Percentiles rank a stretch among this genome's conserved stretches.
Conservation (phyloP, 2,329 filamentous ascomycete species). For the Aspergillus sp. region DNA sequence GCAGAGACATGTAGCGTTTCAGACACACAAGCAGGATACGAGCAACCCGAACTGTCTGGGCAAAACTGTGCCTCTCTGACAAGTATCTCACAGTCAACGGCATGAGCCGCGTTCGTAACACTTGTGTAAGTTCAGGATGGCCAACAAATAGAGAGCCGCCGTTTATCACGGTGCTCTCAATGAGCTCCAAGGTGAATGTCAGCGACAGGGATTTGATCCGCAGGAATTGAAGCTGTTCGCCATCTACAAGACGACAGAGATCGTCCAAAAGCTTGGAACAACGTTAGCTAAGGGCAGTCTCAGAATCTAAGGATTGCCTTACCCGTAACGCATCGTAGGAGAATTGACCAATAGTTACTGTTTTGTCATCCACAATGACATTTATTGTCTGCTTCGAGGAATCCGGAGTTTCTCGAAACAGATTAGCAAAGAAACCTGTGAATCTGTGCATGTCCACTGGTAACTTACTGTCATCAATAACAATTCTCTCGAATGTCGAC, state of each 20-base stretch:
- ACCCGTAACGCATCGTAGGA: constrained; percentile 79
- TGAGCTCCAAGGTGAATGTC: constrained; percentile 79
- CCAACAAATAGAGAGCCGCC: constrained; percentile 70
- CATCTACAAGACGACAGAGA: constrained; percentile 77
- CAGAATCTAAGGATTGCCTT: constrained; percentile 10
- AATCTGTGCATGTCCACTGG: background rate
- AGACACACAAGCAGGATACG: constrained; percentile 77
- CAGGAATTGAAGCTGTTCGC: constrained; percentile 73
- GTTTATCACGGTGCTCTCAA: constrained; percentile 82
- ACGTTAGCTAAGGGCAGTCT: constrained; percentile 4
- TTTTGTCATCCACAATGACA: constrained; percentile 57
- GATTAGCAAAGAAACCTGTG: constrained; percentile 3
- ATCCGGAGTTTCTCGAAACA: constrained; percentile 29
- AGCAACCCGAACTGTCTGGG: constrained; percentile 71
- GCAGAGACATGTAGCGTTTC: constrained; percentile 64
- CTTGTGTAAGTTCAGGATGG: constrained; percentile 72
- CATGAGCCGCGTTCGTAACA: constrained; percentile 70
- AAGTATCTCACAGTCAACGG: constrained; percentile 72
- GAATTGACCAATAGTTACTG: constrained; percentile 61
- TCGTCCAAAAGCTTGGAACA: constrained; percentile 67
- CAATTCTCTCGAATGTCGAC: constrained; percentile 86
- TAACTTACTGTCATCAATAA: constrained; percentile 64
- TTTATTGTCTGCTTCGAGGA: constrained; percentile 53
- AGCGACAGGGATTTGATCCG: constrained; percentile 69
- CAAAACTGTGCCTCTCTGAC: constrained; percentile 69